These are phyloP conservation scores for Ceratopteris richardii DNA, from an alignment of 75 land plant species.

Conservation along the genomic window DNA sequence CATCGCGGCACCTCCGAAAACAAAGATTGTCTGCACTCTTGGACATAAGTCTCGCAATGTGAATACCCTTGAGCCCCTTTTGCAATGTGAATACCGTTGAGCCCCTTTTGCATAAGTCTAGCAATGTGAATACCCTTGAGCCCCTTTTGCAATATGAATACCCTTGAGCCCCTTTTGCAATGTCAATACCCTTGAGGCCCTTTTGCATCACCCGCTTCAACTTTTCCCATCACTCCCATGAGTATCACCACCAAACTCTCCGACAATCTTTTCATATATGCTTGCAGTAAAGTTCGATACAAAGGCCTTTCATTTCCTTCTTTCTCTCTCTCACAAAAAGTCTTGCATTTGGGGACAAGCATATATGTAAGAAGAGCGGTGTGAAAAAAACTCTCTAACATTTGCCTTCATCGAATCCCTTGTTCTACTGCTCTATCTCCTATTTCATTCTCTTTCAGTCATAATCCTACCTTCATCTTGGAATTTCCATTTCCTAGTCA, in stretches of 20 bases:
- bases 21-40: slow-evolving; percentile 41
- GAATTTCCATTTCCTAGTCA: no score
- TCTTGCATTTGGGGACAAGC: background rate
- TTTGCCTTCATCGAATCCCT: no score
- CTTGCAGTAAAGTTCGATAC: slow-evolving; percentile 53
- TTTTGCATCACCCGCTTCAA: slow-evolving; percentile 49
- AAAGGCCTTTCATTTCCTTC: no score
- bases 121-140: slow-evolving; percentile 37
- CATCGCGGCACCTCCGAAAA: slow-evolving; percentile 15
- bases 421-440: no score
- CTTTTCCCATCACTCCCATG: slow-evolving; percentile 50
- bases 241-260: slow-evolving; percentile 47
- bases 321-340: no score
- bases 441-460: no score
- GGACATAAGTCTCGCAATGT: slow-evolving; percentile 41
- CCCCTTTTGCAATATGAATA: no score
- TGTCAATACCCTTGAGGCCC: slow-evolving; percentile 31
- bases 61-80: slow-evolving; percentile 31
- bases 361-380: background rate
- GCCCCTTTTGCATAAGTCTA: slow-evolving; percentile 36
- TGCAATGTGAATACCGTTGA: no score
- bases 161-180: slow-evolving; percentile 45
- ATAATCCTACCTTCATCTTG: no score
- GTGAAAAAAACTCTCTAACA: no score
- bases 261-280: slow-evolving; percentile 26